These are phyloP conservation scores for Halophytophthora batemanensis DNA, from an alignment of 352 stramenopile genomes.

Conservation along the genomic window DNA sequence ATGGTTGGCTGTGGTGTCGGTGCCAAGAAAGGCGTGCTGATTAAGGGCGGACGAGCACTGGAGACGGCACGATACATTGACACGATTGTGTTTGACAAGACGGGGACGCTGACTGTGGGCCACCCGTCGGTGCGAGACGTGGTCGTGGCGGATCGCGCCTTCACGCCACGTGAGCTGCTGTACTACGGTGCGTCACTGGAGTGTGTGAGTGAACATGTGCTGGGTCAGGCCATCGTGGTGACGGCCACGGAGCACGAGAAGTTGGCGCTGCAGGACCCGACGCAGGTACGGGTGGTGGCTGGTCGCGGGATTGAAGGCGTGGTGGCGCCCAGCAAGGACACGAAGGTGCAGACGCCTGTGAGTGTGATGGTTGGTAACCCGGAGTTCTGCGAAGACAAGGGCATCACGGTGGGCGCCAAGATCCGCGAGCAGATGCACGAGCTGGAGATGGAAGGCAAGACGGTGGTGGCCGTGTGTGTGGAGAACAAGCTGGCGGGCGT, in stretches of 20 bases:
- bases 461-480: slow-evolving; percentile 76
- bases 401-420: slow-evolving; percentile 55
- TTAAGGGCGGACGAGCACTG: slow-evolving; percentile 82
- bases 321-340: slow-evolving; percentile 28
- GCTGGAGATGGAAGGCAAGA: slow-evolving; percentile 84
- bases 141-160: slow-evolving; percentile 57
- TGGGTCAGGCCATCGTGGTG: slow-evolving; percentile 81
- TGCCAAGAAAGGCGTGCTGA: slow-evolving; percentile 84
- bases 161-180: slow-evolving; percentile 64
- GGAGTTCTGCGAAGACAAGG: slow-evolving; percentile 78
- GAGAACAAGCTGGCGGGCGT: slow-evolving; percentile 67
- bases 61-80: slow-evolving; percentile 84
- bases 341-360: slow-evolving; percentile 16
- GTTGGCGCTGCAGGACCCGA: slow-evolving; percentile 66
- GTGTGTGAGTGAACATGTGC: slow-evolving; percentile 82
- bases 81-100: slow-evolving; percentile 93
- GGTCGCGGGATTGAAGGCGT: slow-evolving; percentile 76
- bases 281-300: slow-evolving; percentile 67
- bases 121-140: slow-evolving; percentile 81
- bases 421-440: slow-evolving; percentile 78
- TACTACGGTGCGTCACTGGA: slow-evolving; percentile 81
- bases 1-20: slow-evolving; percentile 88
- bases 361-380: slow-evolving; percentile 75
- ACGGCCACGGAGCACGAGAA: slow-evolving; percentile 77
- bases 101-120: slow-evolving; percentile 87